Conservation (phyloP, 2,329 filamentous ascomycete species). For the Blastomyces percursus region DNA sequence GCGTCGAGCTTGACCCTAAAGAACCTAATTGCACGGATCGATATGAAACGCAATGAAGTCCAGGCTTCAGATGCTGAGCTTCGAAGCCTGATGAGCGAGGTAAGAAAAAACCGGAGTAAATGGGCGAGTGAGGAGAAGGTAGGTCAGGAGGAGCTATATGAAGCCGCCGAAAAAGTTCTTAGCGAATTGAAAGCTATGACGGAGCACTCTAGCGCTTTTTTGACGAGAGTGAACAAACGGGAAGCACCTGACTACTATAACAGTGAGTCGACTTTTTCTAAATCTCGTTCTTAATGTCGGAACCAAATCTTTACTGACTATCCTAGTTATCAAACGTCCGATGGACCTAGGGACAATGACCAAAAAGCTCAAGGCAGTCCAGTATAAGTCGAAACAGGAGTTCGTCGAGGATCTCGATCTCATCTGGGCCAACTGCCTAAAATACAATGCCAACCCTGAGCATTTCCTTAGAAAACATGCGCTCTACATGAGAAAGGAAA, state of each 20-base stretch:
- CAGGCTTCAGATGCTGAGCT: slow-evolving; percentile 87
- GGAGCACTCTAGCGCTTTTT: slow-evolving; percentile 91
- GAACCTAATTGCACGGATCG: slow-evolving; percentile 90
- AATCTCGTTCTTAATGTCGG: not conserved
- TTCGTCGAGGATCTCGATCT: slow-evolving; percentile 89
- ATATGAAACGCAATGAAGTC: slow-evolving; percentile 82
- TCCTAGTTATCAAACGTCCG: slow-evolving; percentile 75
- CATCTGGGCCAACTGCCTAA: slow-evolving; percentile 95
- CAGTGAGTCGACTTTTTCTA: slow-evolving; percentile 46
- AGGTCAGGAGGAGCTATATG: slow-evolving; percentile 94
- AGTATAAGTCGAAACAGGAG: slow-evolving; percentile 81
- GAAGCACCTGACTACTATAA: slow-evolving; percentile 93
- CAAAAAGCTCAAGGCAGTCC: slow-evolving; percentile 78
- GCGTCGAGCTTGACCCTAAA: slow-evolving; percentile 93
- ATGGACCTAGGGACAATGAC: slow-evolving; percentile 99
- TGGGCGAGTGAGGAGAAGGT: slow-evolving; percentile 98
- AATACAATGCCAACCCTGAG: slow-evolving; percentile 82
- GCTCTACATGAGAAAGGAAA: slow-evolving; percentile 92
- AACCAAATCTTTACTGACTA: slow-evolving; percentile 6
- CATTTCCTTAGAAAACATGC: slow-evolving; percentile 87
- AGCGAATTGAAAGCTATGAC: slow-evolving; percentile 95
- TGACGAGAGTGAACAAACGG: slow-evolving; percentile 90
- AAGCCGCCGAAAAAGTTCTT: slow-evolving; percentile 90
- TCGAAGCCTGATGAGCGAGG: slow-evolving; percentile 87
- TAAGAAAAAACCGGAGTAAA: slow-evolving; percentile 94